A percentile compares a stretch with the other conserved stretches of the same genome.
These are phyloP conservation scores for Calonectria pseudoturangicola DNA, from an alignment of 2,329 filamentous ascomycete genomes.

Conservation along the genomic window DNA sequence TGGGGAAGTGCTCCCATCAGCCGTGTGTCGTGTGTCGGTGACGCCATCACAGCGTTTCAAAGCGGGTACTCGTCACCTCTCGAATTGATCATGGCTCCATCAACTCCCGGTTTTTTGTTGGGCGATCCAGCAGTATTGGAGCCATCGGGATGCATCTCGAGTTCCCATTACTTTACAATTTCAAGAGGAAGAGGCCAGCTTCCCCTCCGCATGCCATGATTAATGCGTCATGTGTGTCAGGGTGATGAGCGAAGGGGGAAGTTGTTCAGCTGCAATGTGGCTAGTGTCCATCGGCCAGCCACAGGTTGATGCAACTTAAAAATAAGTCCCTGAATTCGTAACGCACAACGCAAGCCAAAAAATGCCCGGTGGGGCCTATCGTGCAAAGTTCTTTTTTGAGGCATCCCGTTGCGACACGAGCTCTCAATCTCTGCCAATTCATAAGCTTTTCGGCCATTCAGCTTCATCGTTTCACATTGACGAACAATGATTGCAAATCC, in stretches of 20 bases:
- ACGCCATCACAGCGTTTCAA: conserved; percentile 43
- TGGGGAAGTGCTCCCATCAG: conserved; percentile 30
- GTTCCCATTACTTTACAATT: background rate
- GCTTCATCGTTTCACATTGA: background rate
- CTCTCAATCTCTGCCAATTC: background rate
- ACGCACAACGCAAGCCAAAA: conserved; percentile 6
- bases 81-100: conserved; percentile 34
- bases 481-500: conserved; percentile 17
- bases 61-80: conserved; percentile 24
- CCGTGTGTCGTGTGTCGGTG: conserved; percentile 46
- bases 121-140: background rate
- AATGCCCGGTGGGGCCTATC: background rate
- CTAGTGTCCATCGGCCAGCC: conserved; percentile 4
- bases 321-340: conserved; percentile 9
- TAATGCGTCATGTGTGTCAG: background rate
- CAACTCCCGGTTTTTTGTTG: conserved; percentile 1
- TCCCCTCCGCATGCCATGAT: conserved; percentile 8
- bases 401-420: background rate
- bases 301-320: conserved; percentile 18
- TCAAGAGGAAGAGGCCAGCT: background rate
- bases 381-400: background rate
- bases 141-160: conserved; percentile 6
- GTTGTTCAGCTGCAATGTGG: conserved; percentile 1
- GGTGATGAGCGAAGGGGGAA: background rate
- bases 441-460: conserved; percentile 3